Evolutionary conservation across 1,284 basidiomycete species (phyloP).

Genomic region (Marasmius oreades): DNA sequence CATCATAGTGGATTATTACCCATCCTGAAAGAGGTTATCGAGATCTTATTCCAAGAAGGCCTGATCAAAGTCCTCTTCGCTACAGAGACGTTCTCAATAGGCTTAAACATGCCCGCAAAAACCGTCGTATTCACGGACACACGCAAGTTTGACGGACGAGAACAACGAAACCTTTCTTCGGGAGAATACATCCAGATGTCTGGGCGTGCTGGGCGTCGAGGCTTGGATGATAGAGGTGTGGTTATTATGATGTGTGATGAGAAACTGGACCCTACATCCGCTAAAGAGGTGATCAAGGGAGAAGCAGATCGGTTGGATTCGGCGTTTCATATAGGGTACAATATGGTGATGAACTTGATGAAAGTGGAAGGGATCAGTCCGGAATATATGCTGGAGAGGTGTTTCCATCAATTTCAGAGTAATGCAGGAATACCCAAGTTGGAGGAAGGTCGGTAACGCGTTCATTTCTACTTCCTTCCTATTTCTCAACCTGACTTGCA

Average conservation of each 20-base stretch:
- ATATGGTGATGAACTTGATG: constrained; percentile 99
- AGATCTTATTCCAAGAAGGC: constrained; percentile 99
- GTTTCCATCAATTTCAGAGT: constrained; percentile 99
- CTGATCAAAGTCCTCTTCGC: constrained; percentile 98
- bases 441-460: constrained; percentile 68
- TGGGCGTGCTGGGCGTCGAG: constrained; percentile 95
- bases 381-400: constrained; percentile 97
- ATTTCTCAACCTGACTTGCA: neutral
- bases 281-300: constrained; percentile 98
- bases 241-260: constrained; percentile 99
- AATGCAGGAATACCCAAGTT: constrained; percentile 85
- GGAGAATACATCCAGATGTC: constrained; percentile 99
- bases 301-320: constrained; percentile 97
- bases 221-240: constrained; percentile 97
- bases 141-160: constrained; percentile 94
- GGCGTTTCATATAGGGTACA: constrained; percentile 98
- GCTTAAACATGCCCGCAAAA: constrained; percentile 99
- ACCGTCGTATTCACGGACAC: constrained; percentile 98
- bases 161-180: constrained; percentile 87
- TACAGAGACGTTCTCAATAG: constrained; percentile 99
- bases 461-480: neutral
- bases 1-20: constrained; percentile 98
- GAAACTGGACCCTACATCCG: constrained; percentile 89
- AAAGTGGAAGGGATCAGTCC: constrained; percentile 98
- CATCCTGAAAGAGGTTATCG: constrained; percentile 98